Evolutionary conservation across 2,329 filamentous ascomycete species (phyloP), one percentile per base, ranked within the genome.

Genomic region (Phialemoniopsis sp.): DNA sequence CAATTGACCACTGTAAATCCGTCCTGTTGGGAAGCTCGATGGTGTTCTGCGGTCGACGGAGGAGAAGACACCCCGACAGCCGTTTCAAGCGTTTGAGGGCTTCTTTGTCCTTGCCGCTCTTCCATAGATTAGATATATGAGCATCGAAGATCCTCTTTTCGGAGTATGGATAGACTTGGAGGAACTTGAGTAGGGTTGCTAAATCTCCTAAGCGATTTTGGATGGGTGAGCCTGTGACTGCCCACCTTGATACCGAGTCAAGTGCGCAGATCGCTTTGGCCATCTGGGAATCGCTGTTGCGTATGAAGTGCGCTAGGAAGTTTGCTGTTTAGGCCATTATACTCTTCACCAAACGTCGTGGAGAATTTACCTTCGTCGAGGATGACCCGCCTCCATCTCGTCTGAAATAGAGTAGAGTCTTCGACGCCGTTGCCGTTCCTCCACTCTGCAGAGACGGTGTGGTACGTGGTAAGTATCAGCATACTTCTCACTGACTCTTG

Each of bases 181-280:
- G 13, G 38, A 73, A 75, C 18, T 60, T 61, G 1, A 75, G 49
- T 0, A 73, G 53, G 2, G 58, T 55, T 0, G 59, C 54, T 6
- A 75, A 53, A 34, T 75, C 71, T 2, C 49, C 49, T 0, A 71
- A 52, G 0, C 52, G 52, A 34, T 75, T 76, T 33, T 74, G 70
- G 1, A 76, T 65, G 0, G 71, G 70, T 0, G 71, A 75, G 0
- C 70, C 70, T 0, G 67, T 73, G 0, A 75, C 60, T 2, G 63
- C 66, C 71, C 70, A 75, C 6, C 70, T 58, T 3, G 51, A 53
- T 13, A 46, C 43, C 0, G 63, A 53, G 0, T 63, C 43, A 1
- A 76, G 52, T 3, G 53, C 53, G 26, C 58, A 68, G 1, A 65
- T 49, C 2, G 66, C 66, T 37, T 48, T 53, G 15, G 63, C 53